Evolutionary conservation across 768 basidiomycete species (phyloP).

Genomic region (Amanita subjunquillea): DNA sequence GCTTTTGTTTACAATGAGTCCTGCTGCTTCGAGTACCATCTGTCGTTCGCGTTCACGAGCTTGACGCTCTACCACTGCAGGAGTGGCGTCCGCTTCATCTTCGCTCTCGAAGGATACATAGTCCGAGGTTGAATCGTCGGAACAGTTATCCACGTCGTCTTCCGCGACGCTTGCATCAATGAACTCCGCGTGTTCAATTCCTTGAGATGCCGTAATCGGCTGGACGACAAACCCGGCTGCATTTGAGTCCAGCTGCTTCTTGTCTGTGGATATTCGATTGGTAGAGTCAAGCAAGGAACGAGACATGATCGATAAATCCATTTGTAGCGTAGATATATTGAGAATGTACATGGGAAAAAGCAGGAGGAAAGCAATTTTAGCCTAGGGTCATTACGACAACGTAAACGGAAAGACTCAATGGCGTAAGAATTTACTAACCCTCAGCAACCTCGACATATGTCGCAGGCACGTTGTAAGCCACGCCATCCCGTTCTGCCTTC

Average conservation of each 20-base stretch:
- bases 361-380: constrained; percentile 65
- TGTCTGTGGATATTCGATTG: not conserved
- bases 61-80: constrained; percentile 40
- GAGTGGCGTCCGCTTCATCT: constrained; percentile 17
- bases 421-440: constrained; percentile 68
- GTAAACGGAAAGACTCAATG: constrained; percentile 55
- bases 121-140: constrained; percentile 24
- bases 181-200: constrained; percentile 2
- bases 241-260: not conserved
- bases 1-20: constrained; percentile 65
- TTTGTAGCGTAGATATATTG: constrained; percentile 19
- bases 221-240: not conserved
- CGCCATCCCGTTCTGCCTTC: constrained; percentile 84
- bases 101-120: constrained; percentile 29
- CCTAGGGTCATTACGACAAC: constrained; percentile 43
- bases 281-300: not conserved
- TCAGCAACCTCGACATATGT: constrained; percentile 77
- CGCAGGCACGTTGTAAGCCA: constrained; percentile 86
- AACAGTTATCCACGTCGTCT: constrained; percentile 14
- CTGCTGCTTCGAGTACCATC: constrained; percentile 82
- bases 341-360: constrained; percentile 37
- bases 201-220: constrained; percentile 5
- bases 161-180: constrained; percentile 14
- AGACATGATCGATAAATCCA: constrained; percentile 11
- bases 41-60: constrained; percentile 68